Conservation (phyloP, 1,284 basidiomycete genomes). For the Porogramme epimiltina region DNA sequence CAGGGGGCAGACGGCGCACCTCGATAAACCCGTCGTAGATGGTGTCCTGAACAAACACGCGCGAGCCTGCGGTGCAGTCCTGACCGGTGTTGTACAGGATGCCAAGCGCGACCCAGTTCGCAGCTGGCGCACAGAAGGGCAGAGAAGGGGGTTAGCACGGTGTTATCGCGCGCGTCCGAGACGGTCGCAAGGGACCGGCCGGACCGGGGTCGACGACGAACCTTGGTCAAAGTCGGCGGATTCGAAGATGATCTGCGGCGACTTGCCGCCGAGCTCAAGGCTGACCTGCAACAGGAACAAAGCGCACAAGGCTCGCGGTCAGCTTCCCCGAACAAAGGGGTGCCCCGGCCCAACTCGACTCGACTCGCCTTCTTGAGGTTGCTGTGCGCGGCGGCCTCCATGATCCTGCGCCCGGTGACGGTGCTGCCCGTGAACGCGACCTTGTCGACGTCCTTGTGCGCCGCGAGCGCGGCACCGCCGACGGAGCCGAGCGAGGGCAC, state of each 20-base stretch:
- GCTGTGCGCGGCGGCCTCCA: conserved; percentile 90
- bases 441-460: conserved; percentile 83
- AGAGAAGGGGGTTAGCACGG: too few species aligned
- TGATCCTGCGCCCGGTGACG: conserved; percentile 87
- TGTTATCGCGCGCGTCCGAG: neutral
- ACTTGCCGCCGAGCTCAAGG: conserved; percentile 94
- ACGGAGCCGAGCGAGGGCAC: conserved; percentile 81
- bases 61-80: conserved; percentile 87
- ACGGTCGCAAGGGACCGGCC: too few species aligned
- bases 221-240: conserved; percentile 85
- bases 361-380: conserved; percentile 85
- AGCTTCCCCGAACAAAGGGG: neutral
- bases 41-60: conserved; percentile 83
- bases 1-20: conserved; percentile 8
- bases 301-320: neutral
- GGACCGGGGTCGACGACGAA: too few species aligned
- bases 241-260: conserved; percentile 86
- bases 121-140: conserved; percentile 47
- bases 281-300: conserved; percentile 76
- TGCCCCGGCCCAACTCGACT: neutral
- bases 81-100: conserved; percentile 86
- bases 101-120: conserved; percentile 83
- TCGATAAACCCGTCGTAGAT: conserved; percentile 83
- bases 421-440: conserved; percentile 85
- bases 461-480: conserved; percentile 83